phyloP scores from a whole-genome alignment of 2,329 filamentous ascomycete species.

The Myotisia sp. region DNA sequence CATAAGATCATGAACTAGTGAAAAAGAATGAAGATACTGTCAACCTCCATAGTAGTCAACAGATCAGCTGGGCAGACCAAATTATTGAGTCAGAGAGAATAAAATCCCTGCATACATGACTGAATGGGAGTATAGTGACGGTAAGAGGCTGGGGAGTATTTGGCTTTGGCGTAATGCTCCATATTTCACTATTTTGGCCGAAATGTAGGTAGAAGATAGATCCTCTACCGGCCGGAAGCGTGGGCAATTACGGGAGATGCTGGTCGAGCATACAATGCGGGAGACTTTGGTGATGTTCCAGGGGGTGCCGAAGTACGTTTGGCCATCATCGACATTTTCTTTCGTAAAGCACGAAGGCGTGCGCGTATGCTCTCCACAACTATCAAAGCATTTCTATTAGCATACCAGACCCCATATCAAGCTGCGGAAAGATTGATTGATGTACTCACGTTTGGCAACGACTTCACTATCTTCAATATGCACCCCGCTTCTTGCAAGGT shows the following conservation, averaged over 20 bases:
- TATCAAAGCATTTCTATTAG: slow-evolving; percentile 12
- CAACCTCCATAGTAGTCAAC: no score
- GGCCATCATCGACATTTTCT: slow-evolving; percentile 36
- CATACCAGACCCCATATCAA: background rate
- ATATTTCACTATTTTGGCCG: no score
- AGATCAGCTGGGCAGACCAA: no score
- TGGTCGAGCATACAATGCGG: slow-evolving; percentile 20
- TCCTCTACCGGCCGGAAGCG: no score
- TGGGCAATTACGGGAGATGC: slow-evolving; percentile 21
- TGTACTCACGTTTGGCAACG: slow-evolving; percentile 36
- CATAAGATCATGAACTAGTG: no score
- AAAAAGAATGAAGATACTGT: no score
- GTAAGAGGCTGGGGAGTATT: no score
- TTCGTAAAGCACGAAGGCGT: slow-evolving; percentile 33
- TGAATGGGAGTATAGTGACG: no score
- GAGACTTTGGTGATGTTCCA: slow-evolving; percentile 16
- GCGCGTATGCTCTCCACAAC: slow-evolving; percentile 37
- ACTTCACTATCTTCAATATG: slow-evolving; percentile 35
- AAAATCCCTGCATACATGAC: no score
- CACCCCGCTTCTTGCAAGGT: slow-evolving; percentile 28
- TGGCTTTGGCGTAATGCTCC: no score
- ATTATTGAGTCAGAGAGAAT: no score
- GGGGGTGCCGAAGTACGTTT: slow-evolving; percentile 31
- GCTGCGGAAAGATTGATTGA: background rate
- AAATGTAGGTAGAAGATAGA: no score